phyloP scores from a whole-genome alignment of 2,329 filamentous ascomycete genomes.

The Penicillium glabrum region DNA sequence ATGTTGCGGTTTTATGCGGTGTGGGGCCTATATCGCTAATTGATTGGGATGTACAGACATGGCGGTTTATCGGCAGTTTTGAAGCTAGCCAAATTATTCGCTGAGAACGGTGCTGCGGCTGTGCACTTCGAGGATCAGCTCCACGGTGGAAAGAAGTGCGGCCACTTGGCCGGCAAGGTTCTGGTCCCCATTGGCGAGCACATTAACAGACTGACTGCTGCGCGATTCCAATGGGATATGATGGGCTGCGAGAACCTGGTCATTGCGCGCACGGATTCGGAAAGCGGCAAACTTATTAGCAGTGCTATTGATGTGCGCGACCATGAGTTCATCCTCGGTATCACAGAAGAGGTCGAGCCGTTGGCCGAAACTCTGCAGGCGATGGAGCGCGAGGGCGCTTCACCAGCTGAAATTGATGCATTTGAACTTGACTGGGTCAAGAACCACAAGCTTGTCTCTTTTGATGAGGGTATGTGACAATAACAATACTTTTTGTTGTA shows the following conservation, averaged over 20 bases:
- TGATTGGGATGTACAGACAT: constrained; percentile 55
- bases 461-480: constrained; percentile 68
- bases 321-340: constrained; percentile 93
- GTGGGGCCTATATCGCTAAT: constrained; percentile 1
- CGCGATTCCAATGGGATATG: constrained; percentile 96
- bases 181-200: constrained; percentile 92
- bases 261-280: constrained; percentile 92
- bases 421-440: constrained; percentile 90
- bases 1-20: constrained; percentile 11
- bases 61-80: constrained; percentile 89
- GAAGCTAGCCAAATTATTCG: constrained; percentile 95
- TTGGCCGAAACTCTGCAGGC: constrained; percentile 84
- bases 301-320: constrained; percentile 91
- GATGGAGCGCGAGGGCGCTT: constrained; percentile 81
- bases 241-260: constrained; percentile 96
- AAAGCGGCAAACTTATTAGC: constrained; percentile 86
- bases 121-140: constrained; percentile 98
- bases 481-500: background rate
- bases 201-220: constrained; percentile 89
- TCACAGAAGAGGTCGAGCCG: constrained; percentile 74
- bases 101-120: constrained; percentile 91
- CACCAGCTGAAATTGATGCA: constrained; percentile 75
- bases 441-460: constrained; percentile 78
- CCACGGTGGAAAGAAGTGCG: constrained; percentile 97
- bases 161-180: constrained; percentile 93